A percentile compares a stretch with the other conserved stretches of the same genome.
These are phyloP conservation scores for Cunninghamia lanceolata DNA, from an alignment of 75 land plant genomes.

Conservation along the genomic window DNA sequence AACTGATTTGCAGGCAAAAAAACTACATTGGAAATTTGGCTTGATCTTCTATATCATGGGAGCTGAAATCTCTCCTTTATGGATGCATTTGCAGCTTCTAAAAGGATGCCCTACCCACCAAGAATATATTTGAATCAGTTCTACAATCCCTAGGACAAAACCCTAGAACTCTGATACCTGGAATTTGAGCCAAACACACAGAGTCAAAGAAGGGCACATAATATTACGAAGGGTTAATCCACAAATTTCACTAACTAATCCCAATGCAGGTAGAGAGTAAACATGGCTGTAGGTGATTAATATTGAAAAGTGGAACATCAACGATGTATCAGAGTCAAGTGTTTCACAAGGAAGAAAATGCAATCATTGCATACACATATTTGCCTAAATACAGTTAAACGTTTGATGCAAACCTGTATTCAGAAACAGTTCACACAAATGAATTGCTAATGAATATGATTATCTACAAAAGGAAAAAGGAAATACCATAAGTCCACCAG, in stretches of 20 bases:
- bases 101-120: not conserved
- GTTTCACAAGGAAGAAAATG: not conserved
- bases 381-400: not conserved
- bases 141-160: not conserved
- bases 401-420: not conserved
- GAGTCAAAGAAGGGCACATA: not conserved
- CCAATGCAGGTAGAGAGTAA: not conserved
- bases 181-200: not conserved
- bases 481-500: constrained; percentile 81
- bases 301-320: not conserved
- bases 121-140: not conserved
- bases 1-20: no score
- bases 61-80: not conserved
- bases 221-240: not conserved
- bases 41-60: not conserved
- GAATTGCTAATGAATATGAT: not conserved
- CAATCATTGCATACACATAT: not conserved
- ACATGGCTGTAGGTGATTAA: not conserved
- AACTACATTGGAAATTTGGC: not conserved
- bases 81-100: not conserved
- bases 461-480: not conserved
- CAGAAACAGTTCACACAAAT: not conserved
- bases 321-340: no score
- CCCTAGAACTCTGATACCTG: not conserved
- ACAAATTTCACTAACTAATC: not conserved